Conservation (phyloP, 176 grass and related monocot genomes). For the Oryza nivara region DNA sequence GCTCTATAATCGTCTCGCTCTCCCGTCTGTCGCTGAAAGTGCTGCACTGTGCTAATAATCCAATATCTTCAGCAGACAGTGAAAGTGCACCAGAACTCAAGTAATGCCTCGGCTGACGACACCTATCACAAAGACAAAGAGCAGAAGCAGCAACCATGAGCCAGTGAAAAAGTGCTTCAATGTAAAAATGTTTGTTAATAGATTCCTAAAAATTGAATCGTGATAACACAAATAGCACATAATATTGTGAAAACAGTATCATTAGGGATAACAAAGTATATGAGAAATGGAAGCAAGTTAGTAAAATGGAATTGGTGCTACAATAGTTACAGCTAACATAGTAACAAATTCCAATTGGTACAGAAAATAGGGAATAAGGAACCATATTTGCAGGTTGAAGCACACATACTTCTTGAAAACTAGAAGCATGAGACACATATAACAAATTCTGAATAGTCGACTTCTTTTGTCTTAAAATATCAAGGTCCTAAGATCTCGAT, state of each 20-base stretch:
- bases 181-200: not conserved
- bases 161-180: not conserved
- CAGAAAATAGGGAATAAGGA: not conserved
- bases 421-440: not conserved
- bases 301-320: not conserved
- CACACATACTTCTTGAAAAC: not conserved
- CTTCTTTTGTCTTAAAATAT: not conserved
- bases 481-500: not conserved
- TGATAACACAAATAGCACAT: constrained; percentile 4
- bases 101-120: constrained; percentile 67
- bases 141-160: constrained; percentile 2
- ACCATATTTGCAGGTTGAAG: not conserved
- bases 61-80: constrained; percentile 49
- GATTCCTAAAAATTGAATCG: not conserved
- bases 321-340: not conserved
- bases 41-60: constrained; percentile 62
- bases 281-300: not conserved
- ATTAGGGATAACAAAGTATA: not conserved
- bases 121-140: constrained; percentile 47
- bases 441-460: not conserved
- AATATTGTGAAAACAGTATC: not conserved
- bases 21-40: constrained; percentile 47
- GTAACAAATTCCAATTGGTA: not conserved
- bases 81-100: constrained; percentile 60
- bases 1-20: constrained; percentile 33